Base-by-base conservation (phyloP, 352 stramenopile genomes). In the Pythium periplocum region DNA sequence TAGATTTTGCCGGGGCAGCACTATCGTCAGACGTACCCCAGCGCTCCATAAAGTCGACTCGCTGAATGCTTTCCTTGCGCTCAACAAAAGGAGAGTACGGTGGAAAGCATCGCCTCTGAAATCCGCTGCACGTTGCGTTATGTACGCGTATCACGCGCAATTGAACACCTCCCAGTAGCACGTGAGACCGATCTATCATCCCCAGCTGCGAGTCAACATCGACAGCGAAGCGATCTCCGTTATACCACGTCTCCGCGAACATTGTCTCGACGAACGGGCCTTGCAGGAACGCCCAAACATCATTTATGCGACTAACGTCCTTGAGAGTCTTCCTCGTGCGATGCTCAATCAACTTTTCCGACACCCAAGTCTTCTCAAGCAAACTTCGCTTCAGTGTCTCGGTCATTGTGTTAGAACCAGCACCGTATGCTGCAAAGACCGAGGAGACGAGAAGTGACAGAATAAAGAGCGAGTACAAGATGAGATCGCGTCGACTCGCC, bases 101-200 rank as follows among this genome's bases (percentile, higher is more conserved):
- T 11, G 73, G 73, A 39, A 68, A 84, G 38, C 75, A 85, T 34
- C 26, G 52, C 42, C 30, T 8, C 47, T 31, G 39, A 31, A 39
- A 5, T 58, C 39, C 11, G 8, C 6, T 9, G 38, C 56, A 74
- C 7, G 59, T 67, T 9, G 50, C 34, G 30, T 68, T 63, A 8
- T 57, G 41, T 2, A 87, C 74, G 32, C 76, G 78, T 34, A 86
- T 6, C 26, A 81, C 65, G 3, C 74, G 69, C 1, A 88, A 51
- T 26, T 87, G 69, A 1, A 89, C 48, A 0, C 73, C 75, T 31
- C 80, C 81, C 4, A 91, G 66, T n/a, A 91, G 73, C 37, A 83
- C 9, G 39, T 82, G 71, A 4, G 63, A 49, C 11, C 69, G 61
- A 44, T 71, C 69, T 2, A 83, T 65, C 11, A 83, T n/a, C 6